Conservation (phyloP, 192 early-diverging fungal genomes). For the Funneliformis mosseae region DNA sequence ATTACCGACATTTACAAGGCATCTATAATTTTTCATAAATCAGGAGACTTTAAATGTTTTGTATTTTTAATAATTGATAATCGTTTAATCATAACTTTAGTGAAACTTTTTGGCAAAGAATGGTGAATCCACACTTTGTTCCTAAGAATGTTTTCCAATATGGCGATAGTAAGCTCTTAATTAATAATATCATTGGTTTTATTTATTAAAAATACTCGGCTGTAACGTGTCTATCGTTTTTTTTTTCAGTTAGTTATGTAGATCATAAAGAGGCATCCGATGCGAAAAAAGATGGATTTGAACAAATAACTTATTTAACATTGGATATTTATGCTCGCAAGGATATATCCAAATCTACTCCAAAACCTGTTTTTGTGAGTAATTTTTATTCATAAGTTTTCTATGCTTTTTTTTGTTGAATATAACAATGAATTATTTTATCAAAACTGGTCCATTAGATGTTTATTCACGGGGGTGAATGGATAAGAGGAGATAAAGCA, state of each 20-base stretch:
- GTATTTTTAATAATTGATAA: background rate
- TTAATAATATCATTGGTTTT: background rate
- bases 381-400: background rate
- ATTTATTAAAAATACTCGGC: background rate
- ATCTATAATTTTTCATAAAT: background rate
- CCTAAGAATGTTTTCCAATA: slow-evolving; percentile 15
- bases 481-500: slow-evolving; percentile 62
- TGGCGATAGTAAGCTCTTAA: slow-evolving; percentile 9
- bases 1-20: slow-evolving; percentile 23
- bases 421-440: background rate
- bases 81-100: background rate
- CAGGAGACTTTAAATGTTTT: background rate
- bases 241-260: background rate
- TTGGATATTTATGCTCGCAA: slow-evolving; percentile 42
- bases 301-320: slow-evolving; percentile 35
- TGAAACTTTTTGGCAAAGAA: slow-evolving; percentile 21
- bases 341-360: slow-evolving; percentile 31
- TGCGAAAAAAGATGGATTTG: slow-evolving; percentile 32
- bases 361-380: slow-evolving; percentile 42
- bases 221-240: background rate
- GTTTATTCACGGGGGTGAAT: slow-evolving; percentile 69
- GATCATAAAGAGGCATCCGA: background rate
- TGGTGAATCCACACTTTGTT: slow-evolving; percentile 19
- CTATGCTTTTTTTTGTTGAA: background rate
- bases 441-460: slow-evolving; percentile 41